Evolutionary conservation across 257 asterid genomes (phyloP).

Genomic region (Pogostemon cablin): DNA sequence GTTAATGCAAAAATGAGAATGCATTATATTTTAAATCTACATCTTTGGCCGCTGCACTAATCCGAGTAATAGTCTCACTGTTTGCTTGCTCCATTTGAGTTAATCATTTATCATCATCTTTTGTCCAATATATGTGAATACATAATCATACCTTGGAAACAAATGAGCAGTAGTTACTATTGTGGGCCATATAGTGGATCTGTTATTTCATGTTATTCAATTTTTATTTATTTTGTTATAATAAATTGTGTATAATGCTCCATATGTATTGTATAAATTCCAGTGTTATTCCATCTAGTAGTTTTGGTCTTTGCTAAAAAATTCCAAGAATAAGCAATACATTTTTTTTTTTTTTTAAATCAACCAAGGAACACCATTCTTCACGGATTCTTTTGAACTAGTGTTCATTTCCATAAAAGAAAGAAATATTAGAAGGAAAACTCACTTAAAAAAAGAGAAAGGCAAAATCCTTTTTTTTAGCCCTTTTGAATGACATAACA

Average conservation of each 20-base stretch:
- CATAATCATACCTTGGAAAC: not conserved
- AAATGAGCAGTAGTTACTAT: not conserved
- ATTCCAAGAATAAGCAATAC: too few relatives aligned
- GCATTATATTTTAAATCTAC: too few relatives aligned
- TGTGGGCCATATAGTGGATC: not conserved
- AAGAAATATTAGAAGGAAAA: not conserved
- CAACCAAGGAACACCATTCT: too few relatives aligned
- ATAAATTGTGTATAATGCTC: not conserved
- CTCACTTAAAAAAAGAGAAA: not conserved
- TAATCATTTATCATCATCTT: too few relatives aligned
- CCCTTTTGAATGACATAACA: not conserved
- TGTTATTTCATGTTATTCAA: too few relatives aligned
- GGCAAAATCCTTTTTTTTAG: not conserved
- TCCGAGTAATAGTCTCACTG: not conserved
- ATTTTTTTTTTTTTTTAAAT: too few relatives aligned
- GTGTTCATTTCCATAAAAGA: not conserved
- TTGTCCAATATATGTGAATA: not conserved
- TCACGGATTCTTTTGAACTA: not conserved
- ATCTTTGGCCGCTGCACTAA: not conserved
- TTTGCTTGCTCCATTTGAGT: not conserved
- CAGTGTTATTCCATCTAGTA: too few relatives aligned
- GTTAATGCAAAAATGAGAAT: too few relatives aligned
- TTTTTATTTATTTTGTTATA: not conserved
- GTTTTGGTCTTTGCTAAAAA: too few relatives aligned
- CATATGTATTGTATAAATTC: too few relatives aligned